Evolutionary conservation across 2,329 filamentous ascomycete genomes (phyloP), one percentile per base, ranked within the genome.

Genomic region (Amphichorda felina): DNA sequence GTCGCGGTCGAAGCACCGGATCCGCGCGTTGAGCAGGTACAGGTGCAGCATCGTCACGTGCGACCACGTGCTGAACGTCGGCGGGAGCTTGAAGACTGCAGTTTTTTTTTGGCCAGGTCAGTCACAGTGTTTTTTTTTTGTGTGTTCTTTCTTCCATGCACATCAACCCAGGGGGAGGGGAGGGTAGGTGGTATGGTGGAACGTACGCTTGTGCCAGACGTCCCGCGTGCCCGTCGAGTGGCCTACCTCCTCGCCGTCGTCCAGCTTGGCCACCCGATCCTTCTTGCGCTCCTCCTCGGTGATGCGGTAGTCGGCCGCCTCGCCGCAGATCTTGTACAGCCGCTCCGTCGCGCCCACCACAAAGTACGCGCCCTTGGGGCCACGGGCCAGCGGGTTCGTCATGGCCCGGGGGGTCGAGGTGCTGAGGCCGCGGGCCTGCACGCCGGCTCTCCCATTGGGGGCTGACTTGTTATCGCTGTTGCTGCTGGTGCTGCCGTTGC

Each of bases 11-110:
- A 95, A 75, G 56, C 79, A 79, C 44, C 91, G 82, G 47, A 95
- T 66, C 38, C 88, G 82, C 32, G 84, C 82, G 37, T 84, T 82
- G 40, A 96, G 61, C 39, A 95, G 72, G 66, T 94, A 96, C 72
- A 98, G 82, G 66, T 98, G 89, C 39, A 98, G 72, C 70, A 94
- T 94, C 25, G 88, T 91, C 30, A 96, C 80, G 59, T 96, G 88
- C 15, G 87, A 84, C 91, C 91, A 98, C 38, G 84, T 89, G 53
- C 80, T 88, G 59, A 98, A 98, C 0, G 87, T 96, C 1, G 87
- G 84, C 22, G 73, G 69, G 14, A 98, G 74, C 18, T 74, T 74
- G 43, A 94, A 75, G 35, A 79, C 85, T 94, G 49, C 14, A 24
- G n/a, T n/a, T n/a, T n/a, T n/a, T n/a, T n/a, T n/a, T n/a, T n/a